These are phyloP conservation scores for Rhodotorula babjevae DNA, from an alignment of 768 basidiomycete species.

Conservation along the genomic window DNA sequence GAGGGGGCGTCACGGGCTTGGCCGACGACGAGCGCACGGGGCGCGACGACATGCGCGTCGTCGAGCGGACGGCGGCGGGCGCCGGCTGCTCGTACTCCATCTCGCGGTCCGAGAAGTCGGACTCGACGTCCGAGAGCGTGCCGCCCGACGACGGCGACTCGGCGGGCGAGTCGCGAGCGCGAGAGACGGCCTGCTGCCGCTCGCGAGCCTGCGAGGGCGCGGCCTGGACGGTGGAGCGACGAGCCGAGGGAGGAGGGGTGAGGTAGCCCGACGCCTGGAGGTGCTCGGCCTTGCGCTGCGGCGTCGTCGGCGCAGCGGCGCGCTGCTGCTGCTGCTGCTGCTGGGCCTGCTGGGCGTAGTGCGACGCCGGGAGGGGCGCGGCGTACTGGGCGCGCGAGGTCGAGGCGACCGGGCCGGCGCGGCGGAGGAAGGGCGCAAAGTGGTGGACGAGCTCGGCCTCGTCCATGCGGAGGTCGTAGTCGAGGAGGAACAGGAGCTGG, in stretches of 20 bases:
- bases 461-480: conserved; percentile 85
- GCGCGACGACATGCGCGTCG: not conserved
- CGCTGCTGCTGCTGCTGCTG: not conserved
- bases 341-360: conserved; percentile 8
- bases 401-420: conserved; percentile 25
- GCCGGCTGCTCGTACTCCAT: not conserved
- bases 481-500: conserved; percentile 85
- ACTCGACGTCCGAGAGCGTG: conserved; percentile 30
- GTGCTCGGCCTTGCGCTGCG: not conserved
- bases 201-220: not conserved
- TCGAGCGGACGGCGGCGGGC: not conserved
- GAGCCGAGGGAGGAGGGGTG: conserved; percentile 32
- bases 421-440: conserved; percentile 57
- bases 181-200: not conserved
- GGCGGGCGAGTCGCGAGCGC: conserved; percentile 18
- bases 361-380: not conserved
- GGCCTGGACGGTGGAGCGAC: conserved; percentile 1
- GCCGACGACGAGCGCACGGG: not conserved
- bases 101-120: conserved; percentile 8
- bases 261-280: conserved; percentile 19
- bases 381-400: conserved; percentile 17
- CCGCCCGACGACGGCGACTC: conserved; percentile 30
- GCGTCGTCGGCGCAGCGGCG: not conserved
- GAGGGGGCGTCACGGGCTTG: conserved; percentile 5
- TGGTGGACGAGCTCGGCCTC: conserved; percentile 66